Conservation (phyloP, 2,329 filamentous ascomycete genomes). For the Fusarium buxicola region DNA sequence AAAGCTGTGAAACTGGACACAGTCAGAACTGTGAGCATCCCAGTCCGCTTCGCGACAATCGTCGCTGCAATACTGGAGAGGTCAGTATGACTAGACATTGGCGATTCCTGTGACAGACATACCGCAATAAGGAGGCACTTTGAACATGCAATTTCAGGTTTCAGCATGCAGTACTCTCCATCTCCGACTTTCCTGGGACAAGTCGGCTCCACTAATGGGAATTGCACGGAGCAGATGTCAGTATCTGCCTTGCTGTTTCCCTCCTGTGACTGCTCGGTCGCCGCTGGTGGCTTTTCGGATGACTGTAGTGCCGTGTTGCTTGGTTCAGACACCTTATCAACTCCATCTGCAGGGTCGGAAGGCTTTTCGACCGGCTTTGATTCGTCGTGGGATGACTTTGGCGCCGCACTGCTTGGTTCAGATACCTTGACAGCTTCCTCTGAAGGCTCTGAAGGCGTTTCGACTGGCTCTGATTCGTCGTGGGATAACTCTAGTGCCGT, state of each 20-base stretch:
- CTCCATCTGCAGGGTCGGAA: no score
- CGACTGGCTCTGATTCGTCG: neutral
- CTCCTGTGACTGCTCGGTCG: neutral
- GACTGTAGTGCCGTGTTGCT: no score
- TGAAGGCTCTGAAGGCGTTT: neutral
- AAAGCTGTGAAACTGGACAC: neutral
- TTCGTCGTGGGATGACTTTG: no score
- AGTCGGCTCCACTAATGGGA: neutral
- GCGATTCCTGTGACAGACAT: neutral
- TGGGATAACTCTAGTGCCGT: no score
- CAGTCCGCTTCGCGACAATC: slow-evolving; percentile 31
- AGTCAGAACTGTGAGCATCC: slow-evolving; percentile 17
- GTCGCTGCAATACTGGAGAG: slow-evolving; percentile 39
- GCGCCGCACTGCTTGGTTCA: neutral
- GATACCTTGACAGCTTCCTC: neutral
- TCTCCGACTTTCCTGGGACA: slow-evolving; percentile 17
- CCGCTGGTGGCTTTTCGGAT: neutral
- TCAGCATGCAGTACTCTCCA: slow-evolving; percentile 2
- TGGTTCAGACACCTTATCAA: no score
- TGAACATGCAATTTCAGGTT: slow-evolving; percentile 27
- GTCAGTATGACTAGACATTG: slow-evolving; percentile 5
- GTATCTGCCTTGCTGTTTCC: neutral
- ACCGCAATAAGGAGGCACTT: slow-evolving; percentile 39
- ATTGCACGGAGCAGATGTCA: neutral
- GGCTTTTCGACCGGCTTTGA: no score